A percentile compares a stretch with the other conserved stretches of the same genome.
Conservation (phyloP, 1,284 basidiomycete species). For the Cryptococcus sp. region DNA sequence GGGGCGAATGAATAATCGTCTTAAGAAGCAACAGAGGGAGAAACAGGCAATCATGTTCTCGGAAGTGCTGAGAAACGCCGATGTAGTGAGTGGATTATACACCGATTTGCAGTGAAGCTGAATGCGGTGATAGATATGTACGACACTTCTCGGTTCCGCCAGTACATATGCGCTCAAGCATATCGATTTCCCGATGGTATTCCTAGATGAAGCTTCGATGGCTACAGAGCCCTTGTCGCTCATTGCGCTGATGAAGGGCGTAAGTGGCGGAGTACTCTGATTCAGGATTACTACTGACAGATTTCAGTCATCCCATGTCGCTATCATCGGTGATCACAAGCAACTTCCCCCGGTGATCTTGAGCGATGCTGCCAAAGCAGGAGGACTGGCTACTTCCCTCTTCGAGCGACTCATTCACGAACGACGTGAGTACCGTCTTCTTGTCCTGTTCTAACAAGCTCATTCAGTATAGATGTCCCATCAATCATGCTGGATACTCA, state of each 20-base stretch:
- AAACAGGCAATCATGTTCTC: slow-evolving; percentile 18
- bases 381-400: slow-evolving; percentile 71
- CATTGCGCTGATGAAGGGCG: slow-evolving; percentile 83
- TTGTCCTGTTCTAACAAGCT: not conserved
- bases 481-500: slow-evolving; percentile 86
- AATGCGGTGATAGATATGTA: slow-evolving; percentile 60
- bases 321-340: slow-evolving; percentile 92
- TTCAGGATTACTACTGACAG: not conserved
- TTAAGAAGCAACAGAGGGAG: slow-evolving; percentile 19
- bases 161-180: slow-evolving; percentile 48
- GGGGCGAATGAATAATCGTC: too few species aligned
- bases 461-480: slow-evolving; percentile 53
- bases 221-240: slow-evolving; percentile 85
- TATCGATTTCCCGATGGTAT: slow-evolving; percentile 86
- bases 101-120: slow-evolving; percentile 1
- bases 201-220: slow-evolving; percentile 93
- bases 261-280: slow-evolving; percentile 51
- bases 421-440: slow-evolving; percentile 54
- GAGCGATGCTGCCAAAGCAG: slow-evolving; percentile 62
- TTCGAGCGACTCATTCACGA: slow-evolving; percentile 83
- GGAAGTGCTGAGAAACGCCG: slow-evolving; percentile 61
- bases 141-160: slow-evolving; percentile 72
- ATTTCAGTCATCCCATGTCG: slow-evolving; percentile 66
- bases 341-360: slow-evolving; percentile 88
- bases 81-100: slow-evolving; percentile 60